A percentile compares a stretch with the other conserved stretches of the same genome.
Evolutionary conservation across 2,329 filamentous ascomycete species (phyloP).

Genomic region (Ophiocordyceps sinensis): DNA sequence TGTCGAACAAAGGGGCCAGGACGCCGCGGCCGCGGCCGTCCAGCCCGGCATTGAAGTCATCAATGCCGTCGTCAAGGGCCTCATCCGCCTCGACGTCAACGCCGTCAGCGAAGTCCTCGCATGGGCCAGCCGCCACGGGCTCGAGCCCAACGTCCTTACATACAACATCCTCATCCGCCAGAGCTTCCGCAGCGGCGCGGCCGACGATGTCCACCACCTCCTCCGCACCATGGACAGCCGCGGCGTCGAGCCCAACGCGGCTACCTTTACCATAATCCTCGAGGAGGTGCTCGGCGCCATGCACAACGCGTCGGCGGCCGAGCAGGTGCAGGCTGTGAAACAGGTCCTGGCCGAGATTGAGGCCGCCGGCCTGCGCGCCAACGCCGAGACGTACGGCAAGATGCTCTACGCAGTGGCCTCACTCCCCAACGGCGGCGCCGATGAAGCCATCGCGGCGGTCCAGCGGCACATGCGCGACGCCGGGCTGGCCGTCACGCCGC

Average conservation of each 20-base stretch:
- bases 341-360: conserved; percentile 44
- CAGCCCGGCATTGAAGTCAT: conserved; percentile 49
- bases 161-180: conserved; percentile 58
- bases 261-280: conserved; percentile 61
- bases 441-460: conserved; percentile 41
- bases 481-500: conserved; percentile 38
- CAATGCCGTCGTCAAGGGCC: conserved; percentile 54
- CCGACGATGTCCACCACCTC: conserved; percentile 33
- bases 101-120: conserved; percentile 39
- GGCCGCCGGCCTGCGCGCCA: conserved; percentile 39
- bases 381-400: conserved; percentile 51
- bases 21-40: conserved; percentile 24
- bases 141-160: conserved; percentile 41
- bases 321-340: conserved; percentile 39
- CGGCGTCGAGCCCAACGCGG: conserved; percentile 43
- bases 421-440: conserved; percentile 21
- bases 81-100: conserved; percentile 36
- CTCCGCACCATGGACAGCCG: conserved; percentile 43
- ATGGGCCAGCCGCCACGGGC: conserved; percentile 42
- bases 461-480: conserved; percentile 44
- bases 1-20: conserved; percentile 10
- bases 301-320: conserved; percentile 20
- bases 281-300: conserved; percentile 37
- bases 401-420: conserved; percentile 42
- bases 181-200: conserved; percentile 34